Evolutionary conservation across 306 rosid species (phyloP).

Genomic region (cucumber (Cucumis sativus)): DNA sequence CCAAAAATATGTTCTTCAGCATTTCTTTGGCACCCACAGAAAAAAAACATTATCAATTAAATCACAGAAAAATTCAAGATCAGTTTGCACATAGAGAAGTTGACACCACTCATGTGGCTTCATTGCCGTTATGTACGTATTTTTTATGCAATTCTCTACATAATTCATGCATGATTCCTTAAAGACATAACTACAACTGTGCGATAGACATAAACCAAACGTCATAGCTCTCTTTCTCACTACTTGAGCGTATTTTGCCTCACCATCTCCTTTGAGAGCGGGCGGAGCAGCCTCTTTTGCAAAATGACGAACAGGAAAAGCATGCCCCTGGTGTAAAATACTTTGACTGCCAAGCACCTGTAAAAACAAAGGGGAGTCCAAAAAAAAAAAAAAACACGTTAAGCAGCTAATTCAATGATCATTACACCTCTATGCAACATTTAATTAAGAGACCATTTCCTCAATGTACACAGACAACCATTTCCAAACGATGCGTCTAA

Average conservation of each 20-base stretch:
- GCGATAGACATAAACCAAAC: not conserved
- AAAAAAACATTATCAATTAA: conserved; percentile 17
- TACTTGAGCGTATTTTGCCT: conserved; percentile 13
- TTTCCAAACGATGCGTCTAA: not conserved
- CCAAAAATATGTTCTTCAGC: conserved; percentile 73
- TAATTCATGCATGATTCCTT: not conserved
- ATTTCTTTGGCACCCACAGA: conserved; percentile 41
- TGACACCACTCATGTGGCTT: not conserved
- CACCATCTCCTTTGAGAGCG: conserved; percentile 81
- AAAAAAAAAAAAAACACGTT: not conserved
- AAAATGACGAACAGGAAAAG: conserved; percentile 61
- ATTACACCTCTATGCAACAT: not conserved
- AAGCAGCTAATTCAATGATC: not conserved
- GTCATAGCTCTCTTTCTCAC: not conserved
- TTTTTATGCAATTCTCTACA: not conserved
- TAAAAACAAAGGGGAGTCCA: not conserved
- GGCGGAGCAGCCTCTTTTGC: conserved; percentile 61
- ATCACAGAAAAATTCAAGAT: not conserved
- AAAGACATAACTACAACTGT: not conserved
- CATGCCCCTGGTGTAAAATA: conserved; percentile 46
- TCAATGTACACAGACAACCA: not conserved
- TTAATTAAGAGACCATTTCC: not conserved
- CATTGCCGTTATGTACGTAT: not conserved
- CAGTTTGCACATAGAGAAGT: not conserved
- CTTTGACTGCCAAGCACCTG: conserved; percentile 55